Evolutionary conservation across 75 land plant species (phyloP), one percentile per base, ranked within the genome.

Genomic region (Larix kaempferi): DNA sequence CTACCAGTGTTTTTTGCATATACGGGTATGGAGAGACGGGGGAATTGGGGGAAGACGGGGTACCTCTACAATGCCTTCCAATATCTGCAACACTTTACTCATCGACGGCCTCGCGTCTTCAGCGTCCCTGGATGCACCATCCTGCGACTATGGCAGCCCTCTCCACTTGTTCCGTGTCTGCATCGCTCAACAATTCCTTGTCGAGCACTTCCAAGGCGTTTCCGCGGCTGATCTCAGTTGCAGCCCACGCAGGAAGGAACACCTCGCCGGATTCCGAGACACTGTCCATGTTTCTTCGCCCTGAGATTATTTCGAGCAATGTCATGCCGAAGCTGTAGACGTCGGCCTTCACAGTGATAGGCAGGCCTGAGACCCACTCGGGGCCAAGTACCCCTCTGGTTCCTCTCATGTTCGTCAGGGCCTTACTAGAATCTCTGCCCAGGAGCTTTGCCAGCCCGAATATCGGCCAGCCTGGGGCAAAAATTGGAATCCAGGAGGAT

Each of bases 361-460:
- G 59, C 59, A 13, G 59, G 17, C 59, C 59, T 17, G 59, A 57
- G 19, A 57, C 59, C 59, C 59, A 57, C 59, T 57, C 49, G 87
- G 90, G 71, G 85, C 90, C 85, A 88, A 82, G 62, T 88, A 88
- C 1, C 90, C 90, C 90, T 3, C 83, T 69, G 23, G 90, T 88
- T 41, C 90, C 90, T 27, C 81, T 80, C 15, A 88, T 85, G 71
- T 80, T 87, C 25, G 90, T 88, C 60, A 83, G 83, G 16, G 85
- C 90, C 69, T 83, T 86, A 33, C 74, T 85, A 37, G 80, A 84
- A 19, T 88, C 87, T 83, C 83, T 81, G 6, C 77, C 79, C 6
- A 88, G 66, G 69, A 85, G 77, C 78, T 76, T 88, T 5, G 90
- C 86, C 66, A 85, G 74, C 26, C 90, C 90, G 71, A 88, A 88